These are phyloP conservation scores for Vanderwaltozyma verrucispora DNA, from an alignment of 805 yeast species.

Conservation along the genomic window DNA sequence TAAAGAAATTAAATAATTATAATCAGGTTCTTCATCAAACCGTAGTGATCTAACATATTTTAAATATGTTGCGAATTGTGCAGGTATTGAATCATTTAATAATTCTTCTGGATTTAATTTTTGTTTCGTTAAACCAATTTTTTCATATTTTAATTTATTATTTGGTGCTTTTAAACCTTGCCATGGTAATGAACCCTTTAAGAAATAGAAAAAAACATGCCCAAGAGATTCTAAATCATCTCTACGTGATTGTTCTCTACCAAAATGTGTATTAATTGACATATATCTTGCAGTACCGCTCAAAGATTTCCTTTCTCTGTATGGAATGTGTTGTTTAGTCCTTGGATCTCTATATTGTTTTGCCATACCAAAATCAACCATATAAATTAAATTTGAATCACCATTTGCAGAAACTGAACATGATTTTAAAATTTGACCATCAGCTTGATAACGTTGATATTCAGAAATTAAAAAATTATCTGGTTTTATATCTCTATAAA, in stretches of 20 bases:
- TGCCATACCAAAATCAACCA: conserved; percentile 84
- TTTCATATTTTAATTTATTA: conserved; percentile 74
- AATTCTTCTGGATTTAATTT: conserved; percentile 53
- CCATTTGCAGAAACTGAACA: conserved; percentile 45
- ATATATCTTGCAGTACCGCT: conserved; percentile 82
- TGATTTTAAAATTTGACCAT: conserved; percentile 10
- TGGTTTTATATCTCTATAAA: conserved; percentile 75
- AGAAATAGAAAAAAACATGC: conserved; percentile 70
- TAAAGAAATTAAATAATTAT: conserved; percentile 51
- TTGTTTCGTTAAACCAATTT: conserved; percentile 73
- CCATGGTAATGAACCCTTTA: conserved; percentile 78
- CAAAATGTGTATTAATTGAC: conserved; percentile 83
- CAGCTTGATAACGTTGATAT: conserved; percentile 18
- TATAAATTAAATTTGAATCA: conserved; percentile 56
- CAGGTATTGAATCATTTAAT: conserved; percentile 40
- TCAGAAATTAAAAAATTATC: conserved; percentile 59
- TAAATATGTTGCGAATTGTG: conserved; percentile 65
- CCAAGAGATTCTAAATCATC: conserved; percentile 77
- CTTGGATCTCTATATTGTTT: conserved; percentile 74
- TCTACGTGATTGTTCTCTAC: conserved; percentile 73
- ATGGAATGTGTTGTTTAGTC: conserved; percentile 73
- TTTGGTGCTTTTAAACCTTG: conserved; percentile 85
- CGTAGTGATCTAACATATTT: conserved; percentile 56
- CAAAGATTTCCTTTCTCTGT: conserved; percentile 67
- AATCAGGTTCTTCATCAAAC: conserved; percentile 75